Percentiles rank a stretch among this genome's conserved stretches.
phyloP scores from a whole-genome alignment of 768 basidiomycete species.

The Holtermanniella nyarrowii region DNA sequence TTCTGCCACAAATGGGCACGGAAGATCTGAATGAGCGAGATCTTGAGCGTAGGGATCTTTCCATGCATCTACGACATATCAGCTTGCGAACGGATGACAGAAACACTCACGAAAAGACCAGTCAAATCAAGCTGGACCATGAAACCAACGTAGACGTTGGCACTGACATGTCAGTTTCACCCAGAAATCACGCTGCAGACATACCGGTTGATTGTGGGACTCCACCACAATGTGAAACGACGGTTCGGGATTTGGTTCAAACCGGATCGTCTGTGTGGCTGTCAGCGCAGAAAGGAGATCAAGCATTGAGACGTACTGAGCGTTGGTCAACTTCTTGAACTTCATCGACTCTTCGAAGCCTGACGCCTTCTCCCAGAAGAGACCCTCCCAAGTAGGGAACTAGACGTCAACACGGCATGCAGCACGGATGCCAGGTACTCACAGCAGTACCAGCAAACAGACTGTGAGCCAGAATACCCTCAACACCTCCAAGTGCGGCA shows the following conservation, averaged over 20 bases:
- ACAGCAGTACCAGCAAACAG: slow-evolving; percentile 89
- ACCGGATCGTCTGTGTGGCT: slow-evolving; percentile 7
- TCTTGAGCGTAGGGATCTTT: too few relatives aligned
- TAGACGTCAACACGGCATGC: too few relatives aligned
- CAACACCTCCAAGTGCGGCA: slow-evolving; percentile 52
- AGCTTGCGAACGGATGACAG: too few relatives aligned
- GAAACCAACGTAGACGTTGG: slow-evolving; percentile 71
- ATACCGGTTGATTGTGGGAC: slow-evolving; percentile 86
- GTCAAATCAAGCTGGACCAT: slow-evolving; percentile 98
- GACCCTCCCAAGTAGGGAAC: slow-evolving; percentile 43
- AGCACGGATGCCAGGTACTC: slow-evolving; percentile 53
- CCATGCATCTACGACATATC: too few relatives aligned
- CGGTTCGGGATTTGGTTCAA: slow-evolving; percentile 95
- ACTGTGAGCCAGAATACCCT: slow-evolving; percentile 78
- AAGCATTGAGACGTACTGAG: slow-evolving; percentile 54
- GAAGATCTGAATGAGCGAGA: slow-evolving; percentile 99
- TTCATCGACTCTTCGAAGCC: slow-evolving; percentile 66
- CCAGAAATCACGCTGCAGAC: too few relatives aligned
- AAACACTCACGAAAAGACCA: slow-evolving; percentile 61
- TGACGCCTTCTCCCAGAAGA: slow-evolving; percentile 78
- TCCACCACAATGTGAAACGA: slow-evolving; percentile 99
- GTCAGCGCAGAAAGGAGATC: not conserved
- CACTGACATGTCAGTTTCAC: not conserved
- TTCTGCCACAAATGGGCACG: slow-evolving; percentile 99
- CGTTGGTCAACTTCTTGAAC: slow-evolving; percentile 65